A percentile compares a stretch with the other conserved stretches of the same genome.
Conservation (phyloP, 2,329 filamentous ascomycete species). For the Claviceps sp. region DNA sequence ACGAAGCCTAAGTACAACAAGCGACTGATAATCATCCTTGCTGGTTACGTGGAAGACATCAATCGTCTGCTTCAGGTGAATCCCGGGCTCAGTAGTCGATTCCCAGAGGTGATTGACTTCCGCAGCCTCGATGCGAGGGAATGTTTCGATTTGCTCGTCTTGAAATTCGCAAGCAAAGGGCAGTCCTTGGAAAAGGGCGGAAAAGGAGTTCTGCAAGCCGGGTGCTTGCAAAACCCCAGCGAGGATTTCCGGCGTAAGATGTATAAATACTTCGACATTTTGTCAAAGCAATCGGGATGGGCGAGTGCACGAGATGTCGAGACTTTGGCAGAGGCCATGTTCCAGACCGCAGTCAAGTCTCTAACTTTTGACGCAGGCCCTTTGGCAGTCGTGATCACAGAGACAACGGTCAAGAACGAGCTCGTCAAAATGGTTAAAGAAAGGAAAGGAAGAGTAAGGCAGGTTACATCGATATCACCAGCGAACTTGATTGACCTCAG, state of each 20-base stretch:
- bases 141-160: slow-evolving; percentile 23
- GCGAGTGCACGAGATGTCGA: slow-evolving; percentile 51
- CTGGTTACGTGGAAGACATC: slow-evolving; percentile 55
- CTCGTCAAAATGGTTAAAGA: background rate
- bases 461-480: background rate
- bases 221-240: slow-evolving; percentile 12
- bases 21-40: slow-evolving; percentile 54
- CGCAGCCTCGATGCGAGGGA: slow-evolving; percentile 25
- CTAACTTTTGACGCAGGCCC: slow-evolving; percentile 6
- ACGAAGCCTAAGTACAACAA: slow-evolving; percentile 43
- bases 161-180: slow-evolving; percentile 25
- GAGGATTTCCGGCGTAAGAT: slow-evolving; percentile 6
- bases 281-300: slow-evolving; percentile 34
- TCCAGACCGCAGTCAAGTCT: slow-evolving; percentile 12
- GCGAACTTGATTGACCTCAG: background rate
- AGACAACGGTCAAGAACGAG: background rate
- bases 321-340: slow-evolving; percentile 37
- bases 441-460: background rate
- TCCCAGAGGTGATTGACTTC: slow-evolving; percentile 49
- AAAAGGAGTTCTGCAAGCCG: slow-evolving; percentile 11
- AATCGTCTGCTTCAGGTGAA: slow-evolving; percentile 49
- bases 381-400: background rate
- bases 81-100: slow-evolving; percentile 49
- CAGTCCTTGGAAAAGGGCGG: slow-evolving; percentile 6
- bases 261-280: slow-evolving; percentile 19